These are phyloP conservation scores for Volvox africanus DNA, from an alignment of 139 green algal species.

Conservation along the genomic window DNA sequence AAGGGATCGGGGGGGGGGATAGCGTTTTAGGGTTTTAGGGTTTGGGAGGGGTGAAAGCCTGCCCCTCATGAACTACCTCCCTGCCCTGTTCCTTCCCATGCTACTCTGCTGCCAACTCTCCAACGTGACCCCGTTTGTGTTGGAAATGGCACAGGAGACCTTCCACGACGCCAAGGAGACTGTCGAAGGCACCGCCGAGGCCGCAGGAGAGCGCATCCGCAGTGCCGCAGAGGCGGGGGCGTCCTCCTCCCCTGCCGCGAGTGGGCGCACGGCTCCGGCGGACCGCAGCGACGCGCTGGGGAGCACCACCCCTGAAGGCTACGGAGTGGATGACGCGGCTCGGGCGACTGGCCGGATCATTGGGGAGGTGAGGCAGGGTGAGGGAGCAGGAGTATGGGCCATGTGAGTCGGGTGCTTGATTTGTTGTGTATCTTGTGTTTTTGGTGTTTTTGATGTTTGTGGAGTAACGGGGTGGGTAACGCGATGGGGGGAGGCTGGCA, in stretches of 20 bases:
- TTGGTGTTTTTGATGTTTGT: too few relatives aligned
- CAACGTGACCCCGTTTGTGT: neutral
- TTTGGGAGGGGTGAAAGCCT: neutral
- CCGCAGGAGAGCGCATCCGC: neutral
- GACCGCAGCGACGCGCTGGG: neutral
- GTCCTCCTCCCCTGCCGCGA: neutral
- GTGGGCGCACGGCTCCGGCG: neutral
- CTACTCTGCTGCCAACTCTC: too few relatives aligned
- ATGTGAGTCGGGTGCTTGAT: too few relatives aligned
- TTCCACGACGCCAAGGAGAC: neutral
- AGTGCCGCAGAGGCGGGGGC: neutral
- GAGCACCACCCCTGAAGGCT: neutral
- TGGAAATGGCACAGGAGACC: neutral
- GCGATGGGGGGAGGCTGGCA: too few relatives aligned
- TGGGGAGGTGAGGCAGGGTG: conserved; percentile 4
- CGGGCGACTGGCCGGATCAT: neutral
- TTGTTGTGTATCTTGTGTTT: too few relatives aligned
- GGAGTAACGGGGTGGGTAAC: too few relatives aligned
- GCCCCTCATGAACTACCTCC: too few relatives aligned
- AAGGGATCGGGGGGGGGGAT: neutral
- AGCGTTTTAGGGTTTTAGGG: neutral
- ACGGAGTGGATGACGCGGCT: neutral
- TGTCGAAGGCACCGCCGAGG: neutral
- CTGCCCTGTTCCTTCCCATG: too few relatives aligned
- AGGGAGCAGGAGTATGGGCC: too few relatives aligned